Evolutionary conservation across 148 eudicot genomes (phyloP), one percentile per base, ranked within the genome.

Genomic region (Nepenthes gracilis): DNA sequence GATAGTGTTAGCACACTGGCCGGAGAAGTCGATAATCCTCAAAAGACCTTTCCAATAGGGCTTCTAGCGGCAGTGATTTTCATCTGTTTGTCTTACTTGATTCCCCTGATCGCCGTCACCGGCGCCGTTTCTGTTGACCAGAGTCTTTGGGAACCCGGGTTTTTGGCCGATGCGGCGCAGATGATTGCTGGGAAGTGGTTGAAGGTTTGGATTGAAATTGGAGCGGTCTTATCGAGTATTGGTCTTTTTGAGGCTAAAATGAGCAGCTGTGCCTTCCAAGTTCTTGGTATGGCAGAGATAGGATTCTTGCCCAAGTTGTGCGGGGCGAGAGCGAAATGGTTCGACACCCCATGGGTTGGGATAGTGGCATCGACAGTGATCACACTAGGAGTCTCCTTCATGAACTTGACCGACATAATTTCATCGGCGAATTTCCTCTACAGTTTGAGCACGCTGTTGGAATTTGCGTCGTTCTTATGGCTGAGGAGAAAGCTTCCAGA

Each of bases 231-330:
- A 4, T 62, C 64, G 1, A 13, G 43, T n/a, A 5, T 62, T n/a
- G 64, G 64, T 5, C 55, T 62, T 2, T 62, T 62, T n/a, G 64
- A 64, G 34, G 67, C 67, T 1, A 60, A 64, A 35, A 23, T 64
- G 67, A 64, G 60, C 48, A 57, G 60, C 7, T 54, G 67, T 55
- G 58, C 67, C 33, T 64, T 55, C n/a, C 67, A 64, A 35, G 52
- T 64, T 12, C 43, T 55, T 11, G 67, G 67, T 34, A 64, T 64
- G 67, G 60, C 67, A 9, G 67, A 64, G 12, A 38, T 55, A 8
- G 67, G 64, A 7, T 47, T 62, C 32, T 35, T 48, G 55, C 64
- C 64, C 1, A 23, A 62, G 55, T 50, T 48, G 10, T 64, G 36
- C 11, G 67, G 50, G 4, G 59, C 6, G 10, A 64, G 67, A 33